Evolutionary conservation across 352 stramenopile species (phyloP).

Genomic region (Globisporangium ultimum): DNA sequence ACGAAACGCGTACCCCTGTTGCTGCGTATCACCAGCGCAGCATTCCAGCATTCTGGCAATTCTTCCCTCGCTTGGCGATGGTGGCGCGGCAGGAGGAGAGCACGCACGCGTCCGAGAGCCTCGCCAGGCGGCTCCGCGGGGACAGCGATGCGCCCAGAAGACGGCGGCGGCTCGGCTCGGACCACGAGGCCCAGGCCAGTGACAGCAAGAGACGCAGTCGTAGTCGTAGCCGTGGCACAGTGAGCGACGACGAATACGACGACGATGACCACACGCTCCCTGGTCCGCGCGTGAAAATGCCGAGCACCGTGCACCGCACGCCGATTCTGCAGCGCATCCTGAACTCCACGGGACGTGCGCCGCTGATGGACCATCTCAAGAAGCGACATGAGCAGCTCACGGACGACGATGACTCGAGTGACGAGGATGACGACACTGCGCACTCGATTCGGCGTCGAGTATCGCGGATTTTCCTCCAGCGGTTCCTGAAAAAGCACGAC

Average conservation of each 20-base stretch:
- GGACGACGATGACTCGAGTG: not conserved
- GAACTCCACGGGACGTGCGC: not conserved
- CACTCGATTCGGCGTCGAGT: slow-evolving; percentile 7
- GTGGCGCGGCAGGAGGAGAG: not conserved
- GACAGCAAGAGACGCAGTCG: not conserved
- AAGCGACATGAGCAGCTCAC: not conserved
- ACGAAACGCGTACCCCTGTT: not conserved
- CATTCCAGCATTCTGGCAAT: not conserved
- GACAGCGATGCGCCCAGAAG: not conserved
- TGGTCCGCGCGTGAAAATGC: not conserved
- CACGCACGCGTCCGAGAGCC: not conserved
- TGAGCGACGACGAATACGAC: not conserved
- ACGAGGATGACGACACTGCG: slow-evolving; percentile 1
- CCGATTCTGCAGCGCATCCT: slow-evolving; percentile 6
- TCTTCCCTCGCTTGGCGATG: not conserved
- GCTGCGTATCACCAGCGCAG: too few species aligned
- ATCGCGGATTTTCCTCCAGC: slow-evolving; percentile 9
- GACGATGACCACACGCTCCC: not conserved
- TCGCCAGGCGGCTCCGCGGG: not conserved
- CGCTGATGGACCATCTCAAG: slow-evolving; percentile 2
- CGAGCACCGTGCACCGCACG: not conserved
- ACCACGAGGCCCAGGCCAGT: not conserved
- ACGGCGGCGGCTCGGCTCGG: not conserved
- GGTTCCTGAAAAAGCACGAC: slow-evolving; percentile 12
- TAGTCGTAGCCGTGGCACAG: not conserved